Evolutionary conservation across 1,284 basidiomycete genomes (phyloP), one percentile per base, ranked within the genome.

Genomic region (Naganishia liquefaciens): DNA sequence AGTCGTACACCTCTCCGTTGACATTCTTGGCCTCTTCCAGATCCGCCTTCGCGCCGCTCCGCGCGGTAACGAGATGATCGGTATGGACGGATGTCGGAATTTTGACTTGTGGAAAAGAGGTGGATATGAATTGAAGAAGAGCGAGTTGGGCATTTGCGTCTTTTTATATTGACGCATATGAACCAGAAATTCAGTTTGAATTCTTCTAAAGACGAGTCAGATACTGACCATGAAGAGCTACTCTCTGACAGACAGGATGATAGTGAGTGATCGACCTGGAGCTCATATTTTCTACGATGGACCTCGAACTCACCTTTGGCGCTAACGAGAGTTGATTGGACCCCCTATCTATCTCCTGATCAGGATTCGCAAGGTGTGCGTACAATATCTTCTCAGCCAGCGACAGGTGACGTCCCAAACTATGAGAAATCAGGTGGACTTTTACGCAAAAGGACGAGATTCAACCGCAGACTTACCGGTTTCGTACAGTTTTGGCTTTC

Each of bases 301-400:
- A 40, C 30, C 27, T 21, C 7, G 2, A 11, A 44, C 54, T 23
- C 37, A 64, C 63, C 40, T 58, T 55, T 3, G 63, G 63, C 7
- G 23, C 27, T 27, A 64, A 46, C 37, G 40, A 23, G n/a, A 64
- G 13, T 43, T 64, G 39, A n/a, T 47, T 79, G 27, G 86, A 86
- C 54, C 86, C 86, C 58, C 84, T 82, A 21, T 83, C 84, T 28
- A 96, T 80, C 63, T 82, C 87, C 65, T 82, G 81, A 70, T 88
- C 85, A 11, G 93, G 91, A 70, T 94, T 86, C 70, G 86, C 80
- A 63, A 99, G 81, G 80, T 99, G 96, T 71, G 92, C 89, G 80
- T 97, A 99, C 52, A 99, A 83, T 57, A 99, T 96, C 84, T 99
- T 99, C 81, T 99, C 96, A 28, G 94, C 89, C 19, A 99, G 84